Percentiles rank a stretch among this genome's conserved stretches.
These are phyloP conservation scores for Erigeron canadensis DNA, from an alignment of 129 eudicot species.

Conservation along the genomic window DNA sequence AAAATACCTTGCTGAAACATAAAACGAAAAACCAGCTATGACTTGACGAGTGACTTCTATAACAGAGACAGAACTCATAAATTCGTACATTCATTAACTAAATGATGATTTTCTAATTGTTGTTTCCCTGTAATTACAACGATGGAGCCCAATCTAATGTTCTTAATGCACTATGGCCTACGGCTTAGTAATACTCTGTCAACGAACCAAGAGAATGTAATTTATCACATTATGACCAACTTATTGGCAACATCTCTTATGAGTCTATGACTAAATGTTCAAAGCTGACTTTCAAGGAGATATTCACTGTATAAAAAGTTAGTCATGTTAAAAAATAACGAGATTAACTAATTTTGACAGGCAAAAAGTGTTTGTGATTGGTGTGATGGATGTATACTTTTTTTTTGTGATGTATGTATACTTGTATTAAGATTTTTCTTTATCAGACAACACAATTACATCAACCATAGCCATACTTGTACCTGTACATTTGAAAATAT, in stretches of 20 bases:
- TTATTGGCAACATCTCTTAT: background rate
- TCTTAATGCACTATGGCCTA: background rate
- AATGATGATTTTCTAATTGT: background rate
- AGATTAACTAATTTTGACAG: too few relatives aligned
- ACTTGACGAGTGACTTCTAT: background rate
- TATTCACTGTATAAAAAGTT: constrained; percentile 1
- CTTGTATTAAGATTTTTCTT: background rate
- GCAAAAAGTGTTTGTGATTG: background rate
- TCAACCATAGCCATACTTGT: background rate
- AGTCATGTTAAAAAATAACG: background rate
- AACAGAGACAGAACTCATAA: background rate
- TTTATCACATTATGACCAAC: background rate
- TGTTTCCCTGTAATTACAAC: background rate
- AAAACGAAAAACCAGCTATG: background rate
- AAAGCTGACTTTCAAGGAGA: background rate
- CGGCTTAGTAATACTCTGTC: background rate
- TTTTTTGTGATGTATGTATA: background rate
- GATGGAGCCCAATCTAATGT: background rate
- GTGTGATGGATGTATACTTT: background rate
- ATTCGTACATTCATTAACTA: background rate
- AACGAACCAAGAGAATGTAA: background rate
- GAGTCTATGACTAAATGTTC: background rate
- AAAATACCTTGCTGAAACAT: background rate
- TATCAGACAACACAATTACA: background rate
- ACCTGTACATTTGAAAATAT: background rate